Base-by-base conservation (phyloP, 768 basidiomycete genomes). In the Lactarius quietus region DNA sequence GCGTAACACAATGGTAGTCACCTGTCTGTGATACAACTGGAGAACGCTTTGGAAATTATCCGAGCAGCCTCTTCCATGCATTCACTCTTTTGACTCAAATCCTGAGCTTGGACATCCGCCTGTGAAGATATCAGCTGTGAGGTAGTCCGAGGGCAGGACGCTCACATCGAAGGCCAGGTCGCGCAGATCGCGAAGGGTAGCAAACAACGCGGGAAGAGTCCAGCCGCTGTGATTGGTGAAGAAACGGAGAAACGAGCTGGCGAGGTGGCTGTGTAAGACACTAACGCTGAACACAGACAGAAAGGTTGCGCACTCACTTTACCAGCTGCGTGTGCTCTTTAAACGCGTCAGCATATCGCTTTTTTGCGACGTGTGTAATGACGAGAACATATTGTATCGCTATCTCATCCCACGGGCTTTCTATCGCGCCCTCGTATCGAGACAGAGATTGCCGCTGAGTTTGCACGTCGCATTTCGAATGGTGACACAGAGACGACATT, bases 31-130 rank as follows among this genome's bases (percentile, higher is more conserved):
- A 97, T 84, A 74, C 95, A 97, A 68, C 84, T 83, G 36, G 90
- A 87, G 75, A 98, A 96, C 3, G 93, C 93, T 71, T 93, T 95
- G 43, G 90, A 89, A 62, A 95, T 92, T 17, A 86, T 83, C 52
- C 93, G 80, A 0, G 95, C 93, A 5, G 92, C 88, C 70, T 93
- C 92, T 70, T 97, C 93, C 84, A 93, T 88, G 70, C 83, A 82
- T 69, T 88, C 84, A 71, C 79, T 84, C 67, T 78, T 83, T 68
- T 87, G 81, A 67, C 84, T 82, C 57, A 82, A 79, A 53, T 69
- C 68, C 61, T 77, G 76, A 31, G 80, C 61, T 65, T 65, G 70
- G 14, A 68, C 61, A 23, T 69, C 70, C 20, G 69, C 38, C 62
- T 70, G 56, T 20, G 28, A 18, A 53, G 52, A 55, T 10, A 35